Conservation (phyloP, 1,284 basidiomycete species). For the Naganishia cerealis region DNA sequence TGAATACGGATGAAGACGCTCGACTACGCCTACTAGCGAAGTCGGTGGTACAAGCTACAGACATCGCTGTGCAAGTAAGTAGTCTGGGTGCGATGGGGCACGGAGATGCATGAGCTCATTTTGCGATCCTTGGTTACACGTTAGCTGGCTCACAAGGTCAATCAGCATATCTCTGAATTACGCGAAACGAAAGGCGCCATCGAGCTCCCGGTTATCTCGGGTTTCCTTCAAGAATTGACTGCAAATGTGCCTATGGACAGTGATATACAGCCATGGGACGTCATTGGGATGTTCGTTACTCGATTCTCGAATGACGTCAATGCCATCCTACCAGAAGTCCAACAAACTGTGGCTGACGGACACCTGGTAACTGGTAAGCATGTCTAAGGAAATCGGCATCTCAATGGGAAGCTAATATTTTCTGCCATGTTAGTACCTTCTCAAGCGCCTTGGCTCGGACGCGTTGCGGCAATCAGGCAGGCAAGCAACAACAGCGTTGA, state of each 20-base stretch:
- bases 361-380: slow-evolving; percentile 67
- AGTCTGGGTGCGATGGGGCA: not conserved
- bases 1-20: slow-evolving; percentile 68
- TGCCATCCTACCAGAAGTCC: slow-evolving; percentile 67
- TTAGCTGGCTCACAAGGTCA: slow-evolving; percentile 80
- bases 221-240: slow-evolving; percentile 71
- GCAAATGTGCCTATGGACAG: slow-evolving; percentile 65
- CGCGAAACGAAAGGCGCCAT: slow-evolving; percentile 73
- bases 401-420: not conserved
- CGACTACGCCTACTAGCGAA: slow-evolving; percentile 71
- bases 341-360: slow-evolving; percentile 66
- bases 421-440: slow-evolving; percentile 62
- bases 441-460: slow-evolving; percentile 78
- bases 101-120: not conserved
- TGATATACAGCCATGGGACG: slow-evolving; percentile 71
- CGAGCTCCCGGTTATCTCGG: slow-evolving; percentile 68
- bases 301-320: slow-evolving; percentile 70
- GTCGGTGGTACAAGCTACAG: slow-evolving; percentile 74
- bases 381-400: slow-evolving; percentile 29
- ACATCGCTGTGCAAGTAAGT: slow-evolving; percentile 80
- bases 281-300: slow-evolving; percentile 67
- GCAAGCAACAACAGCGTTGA: slow-evolving; percentile 82
- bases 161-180: slow-evolving; percentile 73
- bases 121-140: not conserved
- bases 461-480: slow-evolving; percentile 84